Conservation (phyloP, 345 rosid species). For the Brassica carinata region DNA sequence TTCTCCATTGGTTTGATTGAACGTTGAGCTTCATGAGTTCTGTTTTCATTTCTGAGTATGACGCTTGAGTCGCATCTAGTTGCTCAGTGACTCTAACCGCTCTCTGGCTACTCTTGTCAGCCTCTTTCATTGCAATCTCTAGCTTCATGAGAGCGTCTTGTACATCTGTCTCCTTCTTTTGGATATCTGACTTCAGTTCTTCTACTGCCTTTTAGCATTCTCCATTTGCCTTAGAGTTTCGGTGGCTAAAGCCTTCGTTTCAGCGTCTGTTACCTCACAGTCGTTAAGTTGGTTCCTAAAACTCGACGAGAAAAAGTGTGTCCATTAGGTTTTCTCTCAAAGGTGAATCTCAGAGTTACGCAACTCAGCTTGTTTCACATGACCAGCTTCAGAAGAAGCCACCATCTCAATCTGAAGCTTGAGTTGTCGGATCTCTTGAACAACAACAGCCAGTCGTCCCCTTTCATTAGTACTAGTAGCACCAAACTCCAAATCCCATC, state of each 20-base stretch:
- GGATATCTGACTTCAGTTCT: slow-evolving; percentile 42
- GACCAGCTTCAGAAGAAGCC: slow-evolving; percentile 61
- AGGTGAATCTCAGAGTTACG: slow-evolving; percentile 57
- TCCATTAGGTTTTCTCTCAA: slow-evolving; percentile 68
- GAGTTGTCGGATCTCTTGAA: slow-evolving; percentile 73
- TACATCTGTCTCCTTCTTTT: slow-evolving; percentile 46
- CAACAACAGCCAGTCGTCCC: slow-evolving; percentile 61
- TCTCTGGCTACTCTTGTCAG: slow-evolving; percentile 70
- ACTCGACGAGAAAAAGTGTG: slow-evolving; percentile 63
- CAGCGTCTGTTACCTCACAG: slow-evolving; percentile 74
- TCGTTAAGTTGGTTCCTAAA: slow-evolving; percentile 74
- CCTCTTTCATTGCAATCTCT: slow-evolving; percentile 73
- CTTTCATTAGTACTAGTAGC: slow-evolving; percentile 49
- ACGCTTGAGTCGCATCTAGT: slow-evolving; percentile 77
- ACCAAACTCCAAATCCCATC: slow-evolving; percentile 57
- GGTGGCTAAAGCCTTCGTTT: slow-evolving; percentile 68
- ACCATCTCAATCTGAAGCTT: slow-evolving; percentile 33
- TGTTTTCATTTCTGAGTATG: slow-evolving; percentile 72
- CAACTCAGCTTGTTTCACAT: slow-evolving; percentile 55
- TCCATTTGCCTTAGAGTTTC: slow-evolving; percentile 76
- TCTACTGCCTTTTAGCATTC: slow-evolving; percentile 67
- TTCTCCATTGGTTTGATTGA: slow-evolving; percentile 96
- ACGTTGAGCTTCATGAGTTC: slow-evolving; percentile 87
- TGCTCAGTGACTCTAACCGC: slow-evolving; percentile 69
- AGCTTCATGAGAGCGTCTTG: slow-evolving; percentile 70